phyloP scores from a whole-genome alignment of 2,329 filamentous ascomycete genomes.

The Chrysoporthe deuterocubensis region DNA sequence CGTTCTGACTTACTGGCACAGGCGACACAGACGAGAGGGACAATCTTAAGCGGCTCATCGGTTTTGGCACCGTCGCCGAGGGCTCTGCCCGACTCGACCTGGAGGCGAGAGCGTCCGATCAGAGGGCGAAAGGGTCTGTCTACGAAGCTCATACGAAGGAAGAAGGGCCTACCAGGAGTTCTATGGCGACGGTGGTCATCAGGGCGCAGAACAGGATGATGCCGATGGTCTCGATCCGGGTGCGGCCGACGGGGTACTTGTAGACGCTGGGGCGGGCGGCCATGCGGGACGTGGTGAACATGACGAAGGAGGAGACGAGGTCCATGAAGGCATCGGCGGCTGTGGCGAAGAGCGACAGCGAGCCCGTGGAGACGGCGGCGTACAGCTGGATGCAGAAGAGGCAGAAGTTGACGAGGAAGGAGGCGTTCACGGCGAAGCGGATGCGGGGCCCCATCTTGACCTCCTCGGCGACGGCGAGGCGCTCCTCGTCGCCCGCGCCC shows the following conservation, averaged over 20 bases:
- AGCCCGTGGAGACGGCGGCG: conserved; percentile 61
- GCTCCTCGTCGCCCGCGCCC: conserved; percentile 59
- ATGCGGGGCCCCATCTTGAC: conserved; percentile 54
- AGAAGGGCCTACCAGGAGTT: conserved; percentile 47
- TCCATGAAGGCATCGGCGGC: conserved; percentile 70
- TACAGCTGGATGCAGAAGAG: conserved; percentile 63
- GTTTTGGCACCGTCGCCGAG: conserved; percentile 50
- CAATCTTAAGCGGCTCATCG: conserved; percentile 51
- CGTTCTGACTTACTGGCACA: conserved; percentile 50
- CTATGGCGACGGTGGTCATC: conserved; percentile 68
- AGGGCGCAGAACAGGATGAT: conserved; percentile 69
- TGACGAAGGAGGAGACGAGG: conserved; percentile 65
- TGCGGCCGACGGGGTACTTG: conserved; percentile 66
- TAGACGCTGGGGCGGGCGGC: conserved; percentile 63
- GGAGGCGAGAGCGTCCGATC: too few relatives aligned
- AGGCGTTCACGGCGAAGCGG: conserved; percentile 57
- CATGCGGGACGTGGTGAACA: conserved; percentile 63
- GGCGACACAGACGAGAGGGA: conserved; percentile 59
- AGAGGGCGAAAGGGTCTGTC: too few relatives aligned
- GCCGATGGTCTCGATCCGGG: conserved; percentile 65
- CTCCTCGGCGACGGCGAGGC: conserved; percentile 53
- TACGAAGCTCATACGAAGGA: too few relatives aligned
- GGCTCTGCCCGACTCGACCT: conserved; percentile 58
- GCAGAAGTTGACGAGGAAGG: conserved; percentile 55
- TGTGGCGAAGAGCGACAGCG: conserved; percentile 67